Percentiles rank a stretch among this genome's conserved stretches.
Conservation (phyloP, 768 basidiomycete genomes). For the Multifurca ochricompacta region DNA sequence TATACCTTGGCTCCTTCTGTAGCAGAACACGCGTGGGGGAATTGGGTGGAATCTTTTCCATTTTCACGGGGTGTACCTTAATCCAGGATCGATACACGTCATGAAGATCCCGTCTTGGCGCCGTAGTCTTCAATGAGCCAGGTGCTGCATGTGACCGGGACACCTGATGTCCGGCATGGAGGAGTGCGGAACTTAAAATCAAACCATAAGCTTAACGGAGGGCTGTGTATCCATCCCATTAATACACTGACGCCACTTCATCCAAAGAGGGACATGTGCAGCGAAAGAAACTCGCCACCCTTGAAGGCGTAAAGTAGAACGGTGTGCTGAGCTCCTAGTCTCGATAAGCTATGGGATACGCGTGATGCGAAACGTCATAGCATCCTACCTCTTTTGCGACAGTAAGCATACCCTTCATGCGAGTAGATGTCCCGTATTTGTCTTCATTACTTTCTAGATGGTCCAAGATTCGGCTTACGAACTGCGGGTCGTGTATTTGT, state of each 20-base stretch:
- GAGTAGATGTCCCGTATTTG: slow-evolving; percentile 65
- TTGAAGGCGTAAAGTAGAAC: slow-evolving; percentile 85
- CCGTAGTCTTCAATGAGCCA: slow-evolving; percentile 89
- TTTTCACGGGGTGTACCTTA: slow-evolving; percentile 71
- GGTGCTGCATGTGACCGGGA: slow-evolving; percentile 87
- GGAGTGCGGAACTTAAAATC: slow-evolving; percentile 65
- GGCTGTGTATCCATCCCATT: not conserved
- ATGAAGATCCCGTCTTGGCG: slow-evolving; percentile 59
- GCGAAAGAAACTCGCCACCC: slow-evolving; percentile 75
- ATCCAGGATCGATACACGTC: slow-evolving; percentile 86
- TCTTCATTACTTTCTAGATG: slow-evolving; percentile 57
- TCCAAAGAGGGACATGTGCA: slow-evolving; percentile 68
- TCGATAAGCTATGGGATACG: not conserved
- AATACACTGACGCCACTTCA: slow-evolving; percentile 57
- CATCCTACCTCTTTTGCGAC: slow-evolving; percentile 73
- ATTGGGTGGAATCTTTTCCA: slow-evolving; percentile 68
- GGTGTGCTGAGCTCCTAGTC: slow-evolving; percentile 65
- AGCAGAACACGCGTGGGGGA: slow-evolving; percentile 68
- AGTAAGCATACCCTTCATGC: slow-evolving; percentile 95
- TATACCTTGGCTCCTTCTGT: slow-evolving; percentile 57
- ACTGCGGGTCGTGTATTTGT: slow-evolving; percentile 68
- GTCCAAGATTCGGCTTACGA: slow-evolving; percentile 64
- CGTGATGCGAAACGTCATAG: not conserved
- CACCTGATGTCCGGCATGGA: slow-evolving; percentile 76
- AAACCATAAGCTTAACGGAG: slow-evolving; percentile 1